Base-by-base conservation (phyloP, 768 basidiomycete genomes). In the Mycena kentingensis region DNA sequence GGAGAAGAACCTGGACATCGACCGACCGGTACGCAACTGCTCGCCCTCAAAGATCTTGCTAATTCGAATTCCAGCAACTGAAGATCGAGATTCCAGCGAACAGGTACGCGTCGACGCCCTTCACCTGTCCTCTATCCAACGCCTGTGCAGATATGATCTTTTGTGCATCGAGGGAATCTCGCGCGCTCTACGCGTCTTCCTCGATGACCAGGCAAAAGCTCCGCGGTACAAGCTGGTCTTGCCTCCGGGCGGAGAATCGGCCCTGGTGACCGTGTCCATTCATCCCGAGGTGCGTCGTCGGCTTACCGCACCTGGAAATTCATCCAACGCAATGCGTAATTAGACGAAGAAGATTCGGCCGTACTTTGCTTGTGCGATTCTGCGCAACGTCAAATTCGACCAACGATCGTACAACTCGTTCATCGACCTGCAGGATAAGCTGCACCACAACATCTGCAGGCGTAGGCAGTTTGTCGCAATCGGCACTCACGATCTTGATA, bases 11-110 rank as follows among this genome's bases (percentile, higher is more conserved):
- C 27, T 39, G 44, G 22, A n/a, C 42, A 27, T 43, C 37, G 38
- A 42, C 15, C n/a, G 49, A 21, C 37, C 42, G 31, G 13, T 46
- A 21, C 15, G 35, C 12, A 27, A 29, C 34, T 43, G 28, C 45
- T 35, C 21, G 28, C 35, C 55, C 27, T 47, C 18, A 31, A 19
- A 27, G 25, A 27, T 42, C 18, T 16, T 22, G 24, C 29, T 18
- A 28, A 32, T 13, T 35, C 12, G 37, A 34, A 22, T 27, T 47
- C 3, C 60, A 98, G 87, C 93, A 97, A 90, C 77, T 99, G 63
- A 99, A 98, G 80, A 97, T 99, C 63, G 97, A 99, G 71, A 82
- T 98, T 37, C 95, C 97, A 38, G 97, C 97, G n/a, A 99, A 99
- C 70, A 86, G 94, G 93, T 83, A 51, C 51, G 62, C 38, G 29